Conservation (phyloP, 2,329 filamentous ascomycete genomes). For the Ophiostoma perfectum region DNA sequence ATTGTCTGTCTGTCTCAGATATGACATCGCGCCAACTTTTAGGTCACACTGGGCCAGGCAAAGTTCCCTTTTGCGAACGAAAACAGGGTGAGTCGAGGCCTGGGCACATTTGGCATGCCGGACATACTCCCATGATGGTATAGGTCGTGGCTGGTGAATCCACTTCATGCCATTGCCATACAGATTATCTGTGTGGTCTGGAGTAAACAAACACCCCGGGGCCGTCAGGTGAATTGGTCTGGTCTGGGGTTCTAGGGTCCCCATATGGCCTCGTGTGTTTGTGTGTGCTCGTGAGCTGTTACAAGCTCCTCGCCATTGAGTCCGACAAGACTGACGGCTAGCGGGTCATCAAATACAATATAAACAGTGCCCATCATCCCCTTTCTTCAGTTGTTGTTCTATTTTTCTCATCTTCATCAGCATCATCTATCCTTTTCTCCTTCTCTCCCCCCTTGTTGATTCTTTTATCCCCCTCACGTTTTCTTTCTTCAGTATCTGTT, state of each 20-base stretch:
- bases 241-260: neutral
- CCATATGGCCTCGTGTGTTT: neutral
- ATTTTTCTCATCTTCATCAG: neutral
- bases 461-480: neutral
- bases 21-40: constrained; percentile 4
- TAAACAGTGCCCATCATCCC: neutral
- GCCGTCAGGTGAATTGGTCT: constrained; percentile 1
- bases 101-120: neutral
- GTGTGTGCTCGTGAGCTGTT: neutral
- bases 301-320: neutral
- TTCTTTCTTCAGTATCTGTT: neutral
- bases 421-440: neutral
- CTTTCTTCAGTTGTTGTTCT: neutral
- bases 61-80: neutral
- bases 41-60: neutral
- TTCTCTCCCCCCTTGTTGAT: neutral
- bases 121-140: constrained; percentile 6
- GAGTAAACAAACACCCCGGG: neutral
- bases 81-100: neutral
- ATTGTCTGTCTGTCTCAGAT: neutral
- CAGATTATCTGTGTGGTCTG: neutral
- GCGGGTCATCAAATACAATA: neutral
- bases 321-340: neutral
- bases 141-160: neutral
- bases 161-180: neutral